Percentiles rank a stretch among this genome's conserved stretches.
phyloP scores from a whole-genome alignment of 192 early-diverging fungal species.

The Coemansia sp. region DNA sequence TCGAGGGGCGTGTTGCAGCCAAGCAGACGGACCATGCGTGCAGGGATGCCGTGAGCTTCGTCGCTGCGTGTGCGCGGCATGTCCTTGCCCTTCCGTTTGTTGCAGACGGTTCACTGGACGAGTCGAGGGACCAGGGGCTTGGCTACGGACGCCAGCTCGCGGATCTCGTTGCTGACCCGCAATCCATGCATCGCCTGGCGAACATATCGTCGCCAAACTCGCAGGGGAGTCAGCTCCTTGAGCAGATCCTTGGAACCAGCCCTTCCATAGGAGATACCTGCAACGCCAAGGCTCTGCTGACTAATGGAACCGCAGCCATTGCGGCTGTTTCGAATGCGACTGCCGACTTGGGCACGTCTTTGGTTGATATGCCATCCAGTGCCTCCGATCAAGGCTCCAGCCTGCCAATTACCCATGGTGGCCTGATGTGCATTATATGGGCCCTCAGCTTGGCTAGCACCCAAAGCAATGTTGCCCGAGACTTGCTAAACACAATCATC shows the following conservation, averaged over 20 bases:
- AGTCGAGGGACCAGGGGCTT: background rate
- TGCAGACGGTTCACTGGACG: conserved; percentile 4
- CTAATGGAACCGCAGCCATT: conserved; percentile 14
- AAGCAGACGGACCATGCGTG: conserved; percentile 29
- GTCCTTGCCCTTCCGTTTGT: conserved; percentile 22
- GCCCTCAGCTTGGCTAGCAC: conserved; percentile 41
- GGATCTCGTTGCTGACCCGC: conserved; percentile 20
- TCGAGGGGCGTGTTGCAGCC: conserved; percentile 19
- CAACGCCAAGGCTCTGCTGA: conserved; percentile 12
- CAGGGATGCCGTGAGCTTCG: conserved; percentile 40
- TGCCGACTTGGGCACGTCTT: conserved; percentile 10
- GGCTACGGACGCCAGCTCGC: conserved; percentile 17
- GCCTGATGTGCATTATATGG: conserved; percentile 37
- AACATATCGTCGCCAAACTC: conserved; percentile 41
- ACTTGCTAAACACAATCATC: conserved; percentile 27
- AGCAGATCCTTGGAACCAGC: conserved; percentile 24
- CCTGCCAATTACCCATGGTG: conserved; percentile 18
- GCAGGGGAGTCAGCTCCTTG: conserved; percentile 44
- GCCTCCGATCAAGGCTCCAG: conserved; percentile 7
- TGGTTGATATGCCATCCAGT: conserved; percentile 14
- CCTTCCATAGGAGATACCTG: conserved; percentile 33
- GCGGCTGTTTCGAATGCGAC: conserved; percentile 17
- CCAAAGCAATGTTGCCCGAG: conserved; percentile 20
- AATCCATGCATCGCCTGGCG: conserved; percentile 31
- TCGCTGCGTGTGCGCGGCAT: conserved; percentile 41